Conservation (phyloP, 2,329 filamentous ascomycete species). For the Aspergillus luchuensis region DNA sequence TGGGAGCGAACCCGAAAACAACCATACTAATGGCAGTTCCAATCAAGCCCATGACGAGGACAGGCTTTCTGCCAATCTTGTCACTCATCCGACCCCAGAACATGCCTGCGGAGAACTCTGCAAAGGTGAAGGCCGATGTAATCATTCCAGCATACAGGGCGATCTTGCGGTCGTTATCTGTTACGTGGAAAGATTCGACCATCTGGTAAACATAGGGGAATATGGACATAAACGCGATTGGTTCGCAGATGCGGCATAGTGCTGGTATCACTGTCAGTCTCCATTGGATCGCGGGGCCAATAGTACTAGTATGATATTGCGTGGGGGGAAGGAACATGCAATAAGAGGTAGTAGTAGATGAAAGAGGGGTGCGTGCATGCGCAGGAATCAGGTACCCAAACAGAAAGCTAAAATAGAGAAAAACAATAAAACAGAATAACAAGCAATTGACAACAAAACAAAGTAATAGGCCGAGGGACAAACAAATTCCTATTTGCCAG, state of each 20-base stretch:
- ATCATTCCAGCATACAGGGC: slow-evolving; percentile 94
- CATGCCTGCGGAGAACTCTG: slow-evolving; percentile 89
- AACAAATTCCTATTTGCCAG: slow-evolving; percentile 6
- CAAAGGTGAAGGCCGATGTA: slow-evolving; percentile 92
- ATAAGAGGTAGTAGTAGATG: background rate
- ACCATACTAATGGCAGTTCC: slow-evolving; percentile 93
- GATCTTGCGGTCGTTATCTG: slow-evolving; percentile 75
- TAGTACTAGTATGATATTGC: background rate
- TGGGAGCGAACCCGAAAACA: slow-evolving; percentile 86
- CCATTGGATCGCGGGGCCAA: background rate
- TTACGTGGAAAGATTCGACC: slow-evolving; percentile 88
- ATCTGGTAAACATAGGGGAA: slow-evolving; percentile 99
- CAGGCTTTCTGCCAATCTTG: slow-evolving; percentile 86
- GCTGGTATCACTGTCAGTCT: slow-evolving; percentile 54
- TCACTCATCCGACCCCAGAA: slow-evolving; percentile 94
- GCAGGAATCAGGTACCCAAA: too few species aligned
- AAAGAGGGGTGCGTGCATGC: background rate
- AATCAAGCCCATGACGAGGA: slow-evolving; percentile 82
- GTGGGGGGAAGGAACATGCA: background rate
- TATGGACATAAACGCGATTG: slow-evolving; percentile 99
- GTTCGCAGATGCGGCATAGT: slow-evolving; percentile 93
- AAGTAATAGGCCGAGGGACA: background rate
- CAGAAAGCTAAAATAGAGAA: background rate
- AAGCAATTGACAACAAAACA: background rate
- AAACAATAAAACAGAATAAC: background rate